Evolutionary conservation across 495 filamentous ascomycete genomes (phyloP), one percentile per base, ranked within the genome.

Genomic region (Neurospora sp.): DNA sequence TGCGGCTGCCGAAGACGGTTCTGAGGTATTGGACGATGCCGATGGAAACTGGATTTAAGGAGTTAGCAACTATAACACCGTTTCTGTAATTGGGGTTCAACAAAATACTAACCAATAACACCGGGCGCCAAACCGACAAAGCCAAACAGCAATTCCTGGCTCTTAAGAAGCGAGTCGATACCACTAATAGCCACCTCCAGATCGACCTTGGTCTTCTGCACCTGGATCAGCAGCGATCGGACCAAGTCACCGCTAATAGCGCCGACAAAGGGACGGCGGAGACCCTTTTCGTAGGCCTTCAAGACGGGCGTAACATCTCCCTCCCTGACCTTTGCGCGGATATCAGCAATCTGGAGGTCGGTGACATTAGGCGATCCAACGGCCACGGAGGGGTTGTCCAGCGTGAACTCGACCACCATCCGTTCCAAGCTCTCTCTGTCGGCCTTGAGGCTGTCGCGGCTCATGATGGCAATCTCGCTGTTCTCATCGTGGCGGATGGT

Each of bases 151-250:
- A 99, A 89, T 78, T 99, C 95, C 78, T 99, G 96, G 76, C 93
- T 97, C 83, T 95, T 97, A 14, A 99, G 84, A 27, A 99, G 85
- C 37, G 93, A 83, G 81, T 99, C 94, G 71, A 99, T 98, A 16
- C 96, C 96, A 71, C 92, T 91, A 79, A 98, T 92, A 18, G 96
- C 96, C 72, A 99, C 90, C 81, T 99, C 96, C 9, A 98, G 91
- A 76, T 99, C 96, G 38, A 99, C 96, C 84, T 98, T 99, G 1
- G 96, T 98, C 85, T 98, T 99, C 79, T 99, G 96, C 65, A 99
- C 89, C 79, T 99, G 96, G 65, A 99, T 97, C 40, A 99, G 86
- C 69, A 99, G 87, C 31, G 96, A 91, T 69, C 96, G 89, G 68
- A 98, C 84, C n/a, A 99, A 83, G 78, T 97, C 94, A 22, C 96